These are phyloP conservation scores for Plasmodium billcollinsi DNA, from an alignment of 169 alveolate species.

Conservation along the genomic window DNA sequence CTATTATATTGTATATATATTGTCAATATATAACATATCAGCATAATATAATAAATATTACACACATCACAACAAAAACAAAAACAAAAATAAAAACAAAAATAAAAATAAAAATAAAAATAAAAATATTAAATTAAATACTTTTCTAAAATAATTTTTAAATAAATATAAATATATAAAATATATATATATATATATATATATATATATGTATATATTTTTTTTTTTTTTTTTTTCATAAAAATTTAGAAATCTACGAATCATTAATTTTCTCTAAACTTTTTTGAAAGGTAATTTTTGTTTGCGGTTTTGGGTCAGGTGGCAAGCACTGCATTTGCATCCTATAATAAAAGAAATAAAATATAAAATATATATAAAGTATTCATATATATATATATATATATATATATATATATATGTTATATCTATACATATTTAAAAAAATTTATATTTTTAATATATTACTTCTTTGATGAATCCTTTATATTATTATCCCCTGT, in stretches of 20 bases:
- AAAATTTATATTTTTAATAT: background rate
- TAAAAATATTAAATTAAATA: no score
- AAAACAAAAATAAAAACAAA: no score
- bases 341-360: slow-evolving; percentile 21
- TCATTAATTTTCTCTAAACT: slow-evolving; percentile 16
- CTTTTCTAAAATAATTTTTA: no score
- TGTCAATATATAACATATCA: no score
- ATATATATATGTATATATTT: no score
- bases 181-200: background rate
- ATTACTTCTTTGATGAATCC: slow-evolving; percentile 48
- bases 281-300: slow-evolving; percentile 55
- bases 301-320: slow-evolving; percentile 74
- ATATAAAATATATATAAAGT: background rate
- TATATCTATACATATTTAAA: no score
- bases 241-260: background rate
- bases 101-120: no score
- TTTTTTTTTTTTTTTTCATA: no score
- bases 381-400: background rate
- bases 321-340: slow-evolving; percentile 66
- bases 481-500: slow-evolving; percentile 25
- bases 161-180: no score
- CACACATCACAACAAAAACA: no score
- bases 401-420: background rate
- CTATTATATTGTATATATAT: no score
- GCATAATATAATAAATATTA: no score